Percentiles rank a stretch among this genome's conserved stretches.
phyloP scores from a whole-genome alignment of 179 eudicot genomes.

The Actinidia arguta region DNA sequence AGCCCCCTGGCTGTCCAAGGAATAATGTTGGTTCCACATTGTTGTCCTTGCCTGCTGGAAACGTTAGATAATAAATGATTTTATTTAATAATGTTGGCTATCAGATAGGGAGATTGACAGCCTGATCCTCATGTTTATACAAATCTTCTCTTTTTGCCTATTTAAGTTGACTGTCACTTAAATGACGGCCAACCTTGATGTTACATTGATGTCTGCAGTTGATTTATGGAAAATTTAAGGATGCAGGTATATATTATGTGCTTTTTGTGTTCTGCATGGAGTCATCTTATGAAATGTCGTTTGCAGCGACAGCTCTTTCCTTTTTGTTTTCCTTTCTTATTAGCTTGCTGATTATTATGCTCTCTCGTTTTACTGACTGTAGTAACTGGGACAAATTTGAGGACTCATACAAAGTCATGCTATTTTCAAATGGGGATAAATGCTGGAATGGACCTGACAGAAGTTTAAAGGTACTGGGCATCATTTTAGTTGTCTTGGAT shows the following conservation, averaged over 20 bases:
- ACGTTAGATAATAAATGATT: neutral
- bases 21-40: neutral
- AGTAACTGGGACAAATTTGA: constrained; percentile 97
- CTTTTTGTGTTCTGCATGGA: neutral
- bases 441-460: constrained; percentile 99
- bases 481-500: constrained; percentile 9
- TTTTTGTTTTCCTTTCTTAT: neutral
- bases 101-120: neutral
- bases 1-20: constrained; percentile 10
- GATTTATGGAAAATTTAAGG: neutral
- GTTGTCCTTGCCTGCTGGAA: constrained; percentile 1
- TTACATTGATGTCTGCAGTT: neutral
- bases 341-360: constrained; percentile 17
- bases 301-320: neutral
- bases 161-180: neutral
- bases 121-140: neutral
- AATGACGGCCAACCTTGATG: neutral
- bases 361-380: constrained; percentile 21
- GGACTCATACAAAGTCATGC: constrained; percentile 80
- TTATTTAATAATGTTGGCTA: neutral
- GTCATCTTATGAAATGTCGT: neutral
- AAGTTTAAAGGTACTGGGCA: constrained; percentile 72
- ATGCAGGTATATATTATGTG: neutral
- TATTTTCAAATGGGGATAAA: constrained; percentile 86
- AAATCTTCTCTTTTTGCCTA: neutral